These are phyloP conservation scores for Leccinum huronense DNA, from an alignment of 1,284 basidiomycete genomes.

Conservation along the genomic window DNA sequence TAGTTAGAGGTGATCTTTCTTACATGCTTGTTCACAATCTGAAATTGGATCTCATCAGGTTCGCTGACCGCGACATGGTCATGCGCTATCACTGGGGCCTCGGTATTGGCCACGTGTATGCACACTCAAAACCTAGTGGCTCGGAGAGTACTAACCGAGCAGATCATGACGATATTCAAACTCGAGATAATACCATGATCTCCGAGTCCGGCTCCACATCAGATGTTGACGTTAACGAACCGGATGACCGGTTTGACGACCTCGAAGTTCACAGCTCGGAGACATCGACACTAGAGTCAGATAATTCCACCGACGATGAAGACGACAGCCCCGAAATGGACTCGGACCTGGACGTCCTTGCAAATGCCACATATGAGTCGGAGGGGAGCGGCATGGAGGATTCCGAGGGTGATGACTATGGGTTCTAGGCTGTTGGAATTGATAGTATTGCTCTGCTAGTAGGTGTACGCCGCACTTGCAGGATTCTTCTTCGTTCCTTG, in stretches of 20 bases:
- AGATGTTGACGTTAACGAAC: background rate
- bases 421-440: background rate
- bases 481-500: no score
- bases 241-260: background rate
- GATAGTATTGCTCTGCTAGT: background rate
- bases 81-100: constrained; percentile 10
- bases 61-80: constrained; percentile 15
- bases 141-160: background rate
- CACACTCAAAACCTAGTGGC: background rate
- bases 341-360: constrained; percentile 1
- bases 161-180: background rate
- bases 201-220: background rate
- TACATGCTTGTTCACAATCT: background rate
- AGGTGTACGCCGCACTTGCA: background rate
- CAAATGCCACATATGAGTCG: background rate
- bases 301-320: background rate
- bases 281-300: background rate
- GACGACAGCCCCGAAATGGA: background rate
- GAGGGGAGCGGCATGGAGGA: background rate
- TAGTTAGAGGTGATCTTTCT: background rate
- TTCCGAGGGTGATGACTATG: background rate
- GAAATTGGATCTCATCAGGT: constrained; percentile 6
- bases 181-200: background rate
- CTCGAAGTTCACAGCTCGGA: background rate
- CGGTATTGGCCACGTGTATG: background rate